Evolutionary conservation across 1,284 basidiomycete species (phyloP), one percentile per base, ranked within the genome.

Genomic region (Trametes hirsuta): DNA sequence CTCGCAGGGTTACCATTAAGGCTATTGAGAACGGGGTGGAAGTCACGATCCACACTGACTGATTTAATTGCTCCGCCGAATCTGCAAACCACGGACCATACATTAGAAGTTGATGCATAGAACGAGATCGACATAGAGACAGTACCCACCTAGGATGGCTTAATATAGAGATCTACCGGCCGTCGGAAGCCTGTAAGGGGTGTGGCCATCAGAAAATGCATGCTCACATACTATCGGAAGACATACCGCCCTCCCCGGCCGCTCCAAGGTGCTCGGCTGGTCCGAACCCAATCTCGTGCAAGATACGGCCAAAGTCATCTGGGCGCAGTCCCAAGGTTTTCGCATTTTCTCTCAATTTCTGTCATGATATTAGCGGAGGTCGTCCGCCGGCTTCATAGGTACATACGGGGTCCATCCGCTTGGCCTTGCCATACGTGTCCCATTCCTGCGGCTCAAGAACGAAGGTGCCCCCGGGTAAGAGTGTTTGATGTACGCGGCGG

Each of bases 361-460:
- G 65, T 45, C 10, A 55, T 35, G 14, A 1, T 6, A 42, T 12
- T 40, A 54, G 18, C 57, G 39, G 30, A 54, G 35, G 11, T 25
- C 48, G 18, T 58, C 12, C 12, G 14, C 21, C 18, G 14, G n/a
- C 15, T 54, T 53, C 53, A 11, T 39, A 46, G 8, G 15, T 1
- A 71, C 77, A 30, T 62, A 87, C 87, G 52, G 81, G 73, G 67
- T 85, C 77, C 83, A 89, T 86, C 10, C 87, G 81, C 57, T 81
- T 85, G 0, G 90, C 88, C 66, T 91, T 91, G 9, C 78, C 78
- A 66, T 94, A 94, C 0, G 87, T 86, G 8, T 89, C 85, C 90
- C 90, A 94, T 30, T 84, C 78, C 68, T 94, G 92, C 0, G 91
- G 87, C 69, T 94, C 92, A 1, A 94, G 76, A 1, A 94, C 69